Conservation (phyloP, 441 rosid species). For the Adansonia gregorii region DNA sequence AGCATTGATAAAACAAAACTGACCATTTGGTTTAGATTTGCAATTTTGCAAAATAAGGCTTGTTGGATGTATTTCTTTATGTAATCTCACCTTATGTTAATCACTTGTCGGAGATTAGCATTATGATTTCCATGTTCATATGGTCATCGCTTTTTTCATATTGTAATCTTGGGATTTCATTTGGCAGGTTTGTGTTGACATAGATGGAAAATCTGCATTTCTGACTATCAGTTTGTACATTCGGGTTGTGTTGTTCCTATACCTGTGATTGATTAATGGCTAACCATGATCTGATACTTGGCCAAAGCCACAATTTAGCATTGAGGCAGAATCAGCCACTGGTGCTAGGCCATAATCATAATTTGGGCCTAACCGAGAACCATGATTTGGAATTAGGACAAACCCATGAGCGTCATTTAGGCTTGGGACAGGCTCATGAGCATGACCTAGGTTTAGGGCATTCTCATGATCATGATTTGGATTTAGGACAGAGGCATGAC, state of each 20-base stretch:
- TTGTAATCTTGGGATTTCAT: conserved; percentile 18
- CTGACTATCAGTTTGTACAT: conserved; percentile 21
- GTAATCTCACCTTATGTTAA: background rate
- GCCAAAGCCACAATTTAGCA: conserved; percentile 64
- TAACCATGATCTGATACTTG: conserved; percentile 80
- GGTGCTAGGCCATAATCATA: conserved; percentile 69
- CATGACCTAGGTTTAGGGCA: conserved; percentile 70
- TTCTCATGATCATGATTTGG: conserved; percentile 68
- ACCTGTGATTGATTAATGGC: conserved; percentile 56
- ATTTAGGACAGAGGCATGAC: conserved; percentile 60
- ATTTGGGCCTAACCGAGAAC: conserved; percentile 58
- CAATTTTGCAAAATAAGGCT: background rate
- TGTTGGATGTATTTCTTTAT: background rate
- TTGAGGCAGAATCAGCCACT: conserved; percentile 68
- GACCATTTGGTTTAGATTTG: background rate
- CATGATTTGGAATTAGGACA: conserved; percentile 73
- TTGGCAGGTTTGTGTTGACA: conserved; percentile 37
- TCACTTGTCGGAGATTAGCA: background rate
- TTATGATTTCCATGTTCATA: background rate
- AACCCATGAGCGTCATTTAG: conserved; percentile 68
- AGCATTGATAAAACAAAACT: conserved; percentile 5
- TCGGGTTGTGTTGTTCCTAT: conserved; percentile 29
- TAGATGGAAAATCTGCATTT: conserved; percentile 22
- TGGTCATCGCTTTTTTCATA: background rate
- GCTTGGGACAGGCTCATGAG: conserved; percentile 60